Evolutionary conservation across 768 basidiomycete species (phyloP), one percentile per base, ranked within the genome.

Genomic region (Macrolepiota albuminosa): DNA sequence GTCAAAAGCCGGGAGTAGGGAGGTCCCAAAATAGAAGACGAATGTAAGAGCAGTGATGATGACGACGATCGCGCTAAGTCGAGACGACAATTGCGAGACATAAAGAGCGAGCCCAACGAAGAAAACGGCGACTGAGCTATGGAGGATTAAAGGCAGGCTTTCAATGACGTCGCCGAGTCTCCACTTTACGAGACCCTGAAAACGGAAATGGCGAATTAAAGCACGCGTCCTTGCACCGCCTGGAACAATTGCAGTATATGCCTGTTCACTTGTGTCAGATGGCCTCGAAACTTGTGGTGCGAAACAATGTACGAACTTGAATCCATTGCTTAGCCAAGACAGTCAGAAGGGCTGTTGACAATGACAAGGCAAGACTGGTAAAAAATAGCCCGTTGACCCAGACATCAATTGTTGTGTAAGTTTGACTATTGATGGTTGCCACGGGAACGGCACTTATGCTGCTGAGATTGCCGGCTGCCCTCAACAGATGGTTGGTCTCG

Each of bases 51-150:
- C 37, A 7, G 42, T 36, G 34, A 58, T 45, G 16, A 45, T 7
- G 21, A 26, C 10, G 6, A 58, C 31, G 18, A 45, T 13, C 6
- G 9, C 21, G 11, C 42, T 43, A 11, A 58, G 34, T 6, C 33
- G 33, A 13, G 21, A 18, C 2, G 50, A 58, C 29, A 60, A n/a
- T 29, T 48, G 42, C 7, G 54, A 56, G 6, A 50, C 47, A 51
- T 56, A 60, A 8, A 60, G 48, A 9, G 56, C 57, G 3, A 72
- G 67, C 16, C 68, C 65, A 11, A 57, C 31, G 26, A 64, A 52
- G 36, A 66, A 76, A 47, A 66, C 33, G 18, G 54, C 42, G 9
- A 66, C 61, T 13, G 65, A 61, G 24, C 56, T 21, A 16, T 66
- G 64, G 13, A 66, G 61, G 18, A 66, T 47, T 1, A 64, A n/a